These are phyloP conservation scores for Phalaenopsis aphrodite DNA, from an alignment of 106 monocot species.

Conservation along the genomic window DNA sequence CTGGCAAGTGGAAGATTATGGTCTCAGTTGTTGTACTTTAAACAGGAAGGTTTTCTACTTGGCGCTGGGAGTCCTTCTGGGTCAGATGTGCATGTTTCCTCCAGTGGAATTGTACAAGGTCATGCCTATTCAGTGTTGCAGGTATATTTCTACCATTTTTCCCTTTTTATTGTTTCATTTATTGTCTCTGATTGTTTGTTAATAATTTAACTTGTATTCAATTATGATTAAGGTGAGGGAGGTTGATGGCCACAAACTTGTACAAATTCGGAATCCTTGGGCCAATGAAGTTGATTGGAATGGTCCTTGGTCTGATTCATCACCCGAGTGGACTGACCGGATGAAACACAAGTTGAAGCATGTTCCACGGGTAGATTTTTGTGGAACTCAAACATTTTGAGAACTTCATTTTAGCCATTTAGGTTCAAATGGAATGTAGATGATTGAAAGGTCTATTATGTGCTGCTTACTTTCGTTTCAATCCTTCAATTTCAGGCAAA, in stretches of 20 bases:
- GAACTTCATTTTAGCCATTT: background rate
- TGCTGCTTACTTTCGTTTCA: background rate
- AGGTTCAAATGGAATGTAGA: background rate
- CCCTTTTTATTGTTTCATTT: background rate
- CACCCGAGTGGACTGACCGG: conserved; percentile 92
- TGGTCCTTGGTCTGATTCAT: conserved; percentile 97
- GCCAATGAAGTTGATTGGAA: conserved; percentile 99
- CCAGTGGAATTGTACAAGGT: conserved; percentile 97
- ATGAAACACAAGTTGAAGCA: conserved; percentile 97
- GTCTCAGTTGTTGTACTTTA: conserved; percentile 93
- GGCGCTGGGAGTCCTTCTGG: conserved; percentile 98
- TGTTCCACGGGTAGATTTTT: conserved; percentile 59
- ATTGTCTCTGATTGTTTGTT: background rate
- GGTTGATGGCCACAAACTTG: conserved; percentile 95
- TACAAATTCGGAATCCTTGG: conserved; percentile 98
- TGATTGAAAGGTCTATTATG: background rate
- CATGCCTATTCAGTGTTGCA: conserved; percentile 98
- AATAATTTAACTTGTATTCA: background rate
- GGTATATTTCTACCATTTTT: conserved; percentile 19
- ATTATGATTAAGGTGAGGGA: conserved; percentile 60
- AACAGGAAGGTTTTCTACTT: conserved; percentile 89
- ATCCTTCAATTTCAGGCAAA: conserved; percentile 42
- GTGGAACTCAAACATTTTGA: background rate
- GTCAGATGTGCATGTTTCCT: conserved; percentile 87
- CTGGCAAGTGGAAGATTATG: conserved; percentile 94